phyloP scores from a whole-genome alignment of 2,329 filamentous ascomycete genomes.

The Aspergillus fischeri region DNA sequence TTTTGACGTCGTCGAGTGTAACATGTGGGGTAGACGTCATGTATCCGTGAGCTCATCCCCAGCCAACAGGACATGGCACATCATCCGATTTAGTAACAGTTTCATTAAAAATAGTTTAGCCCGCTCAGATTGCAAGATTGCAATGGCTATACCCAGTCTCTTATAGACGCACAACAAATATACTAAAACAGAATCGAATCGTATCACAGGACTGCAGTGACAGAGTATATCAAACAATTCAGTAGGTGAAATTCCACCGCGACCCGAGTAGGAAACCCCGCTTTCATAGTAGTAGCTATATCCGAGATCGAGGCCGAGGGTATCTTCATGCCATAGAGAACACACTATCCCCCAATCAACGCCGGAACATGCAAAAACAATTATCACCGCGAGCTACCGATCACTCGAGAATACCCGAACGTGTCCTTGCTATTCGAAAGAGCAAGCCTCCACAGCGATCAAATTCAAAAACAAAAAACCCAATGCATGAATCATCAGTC shows the following conservation, averaged over 20 bases:
- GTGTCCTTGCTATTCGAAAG: not conserved
- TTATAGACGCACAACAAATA: slow-evolving; percentile 14
- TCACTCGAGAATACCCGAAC: slow-evolving; percentile 2
- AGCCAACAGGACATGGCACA: not conserved
- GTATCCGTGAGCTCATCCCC: not conserved
- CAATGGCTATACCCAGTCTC: slow-evolving; percentile 11
- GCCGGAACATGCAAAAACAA: slow-evolving; percentile 27
- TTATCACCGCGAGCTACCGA: not conserved
- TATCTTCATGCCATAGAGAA: slow-evolving; percentile 34
- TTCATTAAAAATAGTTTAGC: not conserved
- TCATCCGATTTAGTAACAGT: not conserved
- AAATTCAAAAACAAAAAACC: slow-evolving; percentile 18
- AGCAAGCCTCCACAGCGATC: slow-evolving; percentile 10
- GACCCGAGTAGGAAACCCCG: slow-evolving; percentile 22
- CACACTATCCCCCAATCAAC: slow-evolving; percentile 24
- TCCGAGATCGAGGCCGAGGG: slow-evolving; percentile 26
- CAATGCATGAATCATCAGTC: slow-evolving; percentile 37
- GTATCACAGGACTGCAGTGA: not conserved
- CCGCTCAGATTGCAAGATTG: slow-evolving; percentile 4
- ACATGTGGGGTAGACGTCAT: slow-evolving; percentile 18
- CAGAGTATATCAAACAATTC: not conserved
- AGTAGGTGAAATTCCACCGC: slow-evolving; percentile 19
- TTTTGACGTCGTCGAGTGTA: not conserved
- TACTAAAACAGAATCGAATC: slow-evolving; percentile 20
- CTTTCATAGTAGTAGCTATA: slow-evolving; percentile 18